Evolutionary conservation across 306 rosid genomes (phyloP).

Genomic region (Fagus crenata): DNA sequence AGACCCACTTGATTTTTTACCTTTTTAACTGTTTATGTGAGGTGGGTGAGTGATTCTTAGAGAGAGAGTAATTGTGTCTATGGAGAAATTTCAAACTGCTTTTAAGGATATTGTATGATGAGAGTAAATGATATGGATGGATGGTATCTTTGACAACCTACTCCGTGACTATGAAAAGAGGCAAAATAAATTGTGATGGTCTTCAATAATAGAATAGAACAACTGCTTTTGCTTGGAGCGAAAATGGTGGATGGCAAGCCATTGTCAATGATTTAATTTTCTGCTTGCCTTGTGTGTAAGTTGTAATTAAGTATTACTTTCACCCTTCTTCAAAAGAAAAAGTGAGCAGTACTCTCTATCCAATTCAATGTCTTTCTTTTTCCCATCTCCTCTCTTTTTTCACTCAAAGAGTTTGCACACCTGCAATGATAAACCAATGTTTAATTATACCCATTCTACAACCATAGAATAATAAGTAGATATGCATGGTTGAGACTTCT

Average conservation of each 20-base stretch:
- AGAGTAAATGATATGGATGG: slow-evolving; percentile 27
- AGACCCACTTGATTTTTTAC: slow-evolving; percentile 42
- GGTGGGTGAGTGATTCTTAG: slow-evolving; percentile 44
- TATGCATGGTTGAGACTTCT: no score
- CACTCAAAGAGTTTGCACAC: no score
- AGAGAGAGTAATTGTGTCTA: slow-evolving; percentile 21
- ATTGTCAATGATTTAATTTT: slow-evolving; percentile 37
- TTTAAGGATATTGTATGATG: slow-evolving; percentile 38
- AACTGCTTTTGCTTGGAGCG: slow-evolving; percentile 42
- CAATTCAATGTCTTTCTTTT: no score
- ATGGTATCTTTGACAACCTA: slow-evolving; percentile 17
- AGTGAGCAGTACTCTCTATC: no score
- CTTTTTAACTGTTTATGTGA: slow-evolving; percentile 38
- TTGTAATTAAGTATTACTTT: no score
- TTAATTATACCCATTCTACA: no score
- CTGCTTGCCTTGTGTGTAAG: no score
- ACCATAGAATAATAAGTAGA: no score
- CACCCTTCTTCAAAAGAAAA: no score
- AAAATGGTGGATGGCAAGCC: slow-evolving; percentile 44
- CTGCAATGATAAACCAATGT: no score
- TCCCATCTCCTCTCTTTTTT: no score
- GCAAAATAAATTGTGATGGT: slow-evolving; percentile 34
- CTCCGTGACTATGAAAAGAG: slow-evolving; percentile 13
- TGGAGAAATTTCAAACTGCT: slow-evolving; percentile 39
- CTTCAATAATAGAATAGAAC: slow-evolving; percentile 56